Percentiles rank a stretch among this genome's conserved stretches.
phyloP scores from a whole-genome alignment of 1,284 basidiomycete species.

The Farysia itapuensis region DNA sequence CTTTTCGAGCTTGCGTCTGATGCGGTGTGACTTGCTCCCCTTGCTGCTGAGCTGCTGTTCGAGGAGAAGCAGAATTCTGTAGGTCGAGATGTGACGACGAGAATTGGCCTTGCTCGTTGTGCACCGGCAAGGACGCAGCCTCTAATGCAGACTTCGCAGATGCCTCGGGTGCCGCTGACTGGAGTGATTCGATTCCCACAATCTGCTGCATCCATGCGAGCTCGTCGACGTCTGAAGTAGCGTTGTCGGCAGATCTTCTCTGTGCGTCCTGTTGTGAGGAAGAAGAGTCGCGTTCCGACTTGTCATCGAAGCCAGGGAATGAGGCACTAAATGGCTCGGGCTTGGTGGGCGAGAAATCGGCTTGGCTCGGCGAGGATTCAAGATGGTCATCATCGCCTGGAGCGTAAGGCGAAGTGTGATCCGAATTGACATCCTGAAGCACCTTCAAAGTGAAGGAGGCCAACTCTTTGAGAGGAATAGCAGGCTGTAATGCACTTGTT shows the following conservation, averaged over 20 bases:
- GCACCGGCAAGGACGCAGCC: not conserved
- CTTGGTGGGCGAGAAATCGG: conserved; percentile 18
- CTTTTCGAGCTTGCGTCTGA: conserved; percentile 17
- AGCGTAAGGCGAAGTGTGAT: conserved; percentile 7
- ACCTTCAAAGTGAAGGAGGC: conserved; percentile 30
- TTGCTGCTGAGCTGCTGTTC: too few relatives aligned
- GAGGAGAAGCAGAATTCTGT: too few relatives aligned
- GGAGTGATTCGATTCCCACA: too few relatives aligned
- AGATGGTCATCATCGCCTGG: conserved; percentile 15
- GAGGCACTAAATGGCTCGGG: too few relatives aligned
- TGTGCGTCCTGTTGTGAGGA: too few relatives aligned
- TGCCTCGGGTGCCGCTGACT: too few relatives aligned
- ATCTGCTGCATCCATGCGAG: too few relatives aligned
- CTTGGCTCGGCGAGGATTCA: conserved; percentile 5
- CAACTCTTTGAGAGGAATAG: conserved; percentile 31
- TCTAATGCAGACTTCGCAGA: not conserved
- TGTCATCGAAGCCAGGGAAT: too few relatives aligned
- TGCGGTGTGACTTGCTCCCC: not conserved
- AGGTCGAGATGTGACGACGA: not conserved
- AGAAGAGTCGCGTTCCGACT: too few relatives aligned
- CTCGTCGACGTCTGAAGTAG: too few relatives aligned
- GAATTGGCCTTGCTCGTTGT: not conserved
- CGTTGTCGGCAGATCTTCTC: too few relatives aligned
- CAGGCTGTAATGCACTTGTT: not conserved
- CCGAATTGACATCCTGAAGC: conserved; percentile 23